Conservation (phyloP, 257 asterid species). For the Lavandula angustifolia region DNA sequence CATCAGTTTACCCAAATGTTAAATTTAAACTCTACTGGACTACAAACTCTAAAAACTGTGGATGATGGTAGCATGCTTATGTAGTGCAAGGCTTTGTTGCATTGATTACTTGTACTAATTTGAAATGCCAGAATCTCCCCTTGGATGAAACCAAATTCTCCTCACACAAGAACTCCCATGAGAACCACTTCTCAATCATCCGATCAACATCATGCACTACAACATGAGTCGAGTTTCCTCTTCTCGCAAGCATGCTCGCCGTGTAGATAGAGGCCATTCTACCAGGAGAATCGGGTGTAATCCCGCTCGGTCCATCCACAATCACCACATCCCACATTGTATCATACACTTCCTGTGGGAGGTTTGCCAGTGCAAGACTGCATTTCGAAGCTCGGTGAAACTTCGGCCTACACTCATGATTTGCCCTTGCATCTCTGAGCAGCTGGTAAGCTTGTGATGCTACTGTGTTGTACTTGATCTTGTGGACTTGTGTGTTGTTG, state of each 20-base stretch:
- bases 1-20: too few species aligned
- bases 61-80: not conserved
- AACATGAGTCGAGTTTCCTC: constrained; percentile 46
- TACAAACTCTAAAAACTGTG: constrained; percentile 15
- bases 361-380: constrained; percentile 49
- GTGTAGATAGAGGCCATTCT: constrained; percentile 80
- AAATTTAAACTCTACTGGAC: not conserved
- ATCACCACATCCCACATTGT: constrained; percentile 67
- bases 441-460: constrained; percentile 71
- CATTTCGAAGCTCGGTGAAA: constrained; percentile 41
- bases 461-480: constrained; percentile 52
- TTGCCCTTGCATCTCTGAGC: constrained; percentile 60
- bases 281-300: constrained; percentile 61
- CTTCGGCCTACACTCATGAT: constrained; percentile 42
- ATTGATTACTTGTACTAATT: constrained; percentile 38
- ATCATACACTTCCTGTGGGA: constrained; percentile 49
- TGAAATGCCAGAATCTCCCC: constrained; percentile 79
- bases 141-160: constrained; percentile 69
- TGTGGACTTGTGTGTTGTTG: constrained; percentile 42
- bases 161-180: constrained; percentile 88
- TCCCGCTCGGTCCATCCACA: constrained; percentile 82
- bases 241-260: constrained; percentile 68
- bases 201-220: constrained; percentile 71
- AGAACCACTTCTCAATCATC: constrained; percentile 84
- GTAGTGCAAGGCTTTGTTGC: constrained; percentile 56